Base-by-base conservation (phyloP, 75 land plant species). In the Larix kaempferi region DNA sequence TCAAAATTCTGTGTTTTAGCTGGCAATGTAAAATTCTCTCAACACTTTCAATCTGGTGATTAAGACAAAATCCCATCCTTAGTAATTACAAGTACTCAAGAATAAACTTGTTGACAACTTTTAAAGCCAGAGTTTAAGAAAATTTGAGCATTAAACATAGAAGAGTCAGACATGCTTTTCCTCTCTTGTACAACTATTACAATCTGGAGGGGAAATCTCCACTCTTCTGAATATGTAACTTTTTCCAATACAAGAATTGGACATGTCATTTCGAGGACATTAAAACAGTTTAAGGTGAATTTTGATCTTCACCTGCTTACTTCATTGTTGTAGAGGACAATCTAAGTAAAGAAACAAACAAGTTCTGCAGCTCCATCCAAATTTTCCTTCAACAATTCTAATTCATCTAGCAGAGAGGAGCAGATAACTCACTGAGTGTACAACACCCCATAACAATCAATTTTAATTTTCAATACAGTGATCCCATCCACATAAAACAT, bases 241-340 rank as follows among this genome's bases (percentile, higher is more conserved):
- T 66, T 35, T 66, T 66, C 37, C 37, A 37, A 66, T 66, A 16
- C 71, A 66, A 35, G 21, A 66, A 35, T 37, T 66, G 71, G 44
- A 66, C 7, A 66, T 29, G 21, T 16, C 29, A 16, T 29, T 64
- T 64, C 13, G 5, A 64, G 67, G 71, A 29, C 16, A 64, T 12
- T 10, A 49, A 49, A 49, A 63, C 13, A 25, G 15, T 25, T 25
- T 21, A 35, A 67, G 49, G 16, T 27, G 27, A 3, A 5, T 13
- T 63, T 19, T 67, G 2, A 67, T 67, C 44, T 37, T 67, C 33
- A 13, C 71, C 71, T 67, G 22, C 21, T n/a, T 14, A 7, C 2
- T 6, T 8, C 22, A 6, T 37, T 67, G 44, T 67, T 35, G 37
- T 8, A 33, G 17, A 16, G 37, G 52, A 11, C 0, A 49, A 8